Percentiles rank a stretch among this genome's conserved stretches.
These are phyloP conservation scores for Dactylellina haptotyla DNA, from an alignment of 2,329 filamentous ascomycete genomes.

Conservation along the genomic window DNA sequence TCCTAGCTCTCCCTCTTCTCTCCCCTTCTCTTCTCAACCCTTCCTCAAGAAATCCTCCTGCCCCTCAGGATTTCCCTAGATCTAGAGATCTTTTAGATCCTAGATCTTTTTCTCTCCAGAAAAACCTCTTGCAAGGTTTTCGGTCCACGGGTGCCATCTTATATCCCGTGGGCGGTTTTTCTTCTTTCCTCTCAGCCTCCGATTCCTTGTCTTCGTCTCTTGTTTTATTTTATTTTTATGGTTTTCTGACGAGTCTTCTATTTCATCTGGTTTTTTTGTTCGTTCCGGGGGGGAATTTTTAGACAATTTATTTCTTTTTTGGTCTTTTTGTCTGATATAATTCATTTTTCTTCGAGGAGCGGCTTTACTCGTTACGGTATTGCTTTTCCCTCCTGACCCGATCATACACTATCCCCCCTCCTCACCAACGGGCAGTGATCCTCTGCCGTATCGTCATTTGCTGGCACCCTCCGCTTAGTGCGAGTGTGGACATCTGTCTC, in stretches of 20 bases:
- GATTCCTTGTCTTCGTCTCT: constrained; percentile 30
- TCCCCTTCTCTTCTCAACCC: constrained; percentile 33
- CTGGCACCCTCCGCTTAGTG: constrained; percentile 13
- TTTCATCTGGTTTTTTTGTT: constrained; percentile 50
- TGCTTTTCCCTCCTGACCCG: constrained; percentile 48
- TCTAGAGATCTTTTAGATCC: constrained; percentile 53
- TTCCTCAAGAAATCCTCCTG: constrained; percentile 46
- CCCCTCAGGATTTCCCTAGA: constrained; percentile 53
- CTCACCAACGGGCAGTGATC: constrained; percentile 14
- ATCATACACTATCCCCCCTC: constrained; percentile 33
- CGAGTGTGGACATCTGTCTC: not conserved
- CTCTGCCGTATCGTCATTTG: not conserved
- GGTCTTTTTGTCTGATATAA: constrained; percentile 34
- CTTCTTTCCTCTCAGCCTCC: constrained; percentile 51
- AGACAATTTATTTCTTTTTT: constrained; percentile 13
- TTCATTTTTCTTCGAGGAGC: constrained; percentile 18
- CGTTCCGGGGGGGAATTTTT: no score
- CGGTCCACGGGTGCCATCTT: constrained; percentile 54
- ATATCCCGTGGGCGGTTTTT: constrained; percentile 55
- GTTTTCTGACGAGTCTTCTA: constrained; percentile 39
- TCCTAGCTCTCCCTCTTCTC: constrained; percentile 27
- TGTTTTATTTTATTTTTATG: constrained; percentile 6
- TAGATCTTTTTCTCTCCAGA: constrained; percentile 45
- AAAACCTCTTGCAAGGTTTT: constrained; percentile 54
- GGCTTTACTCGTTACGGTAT: constrained; percentile 46